Evolutionary conservation across 352 stramenopile species (phyloP).

Genomic region (Phytophthora brassicae): DNA sequence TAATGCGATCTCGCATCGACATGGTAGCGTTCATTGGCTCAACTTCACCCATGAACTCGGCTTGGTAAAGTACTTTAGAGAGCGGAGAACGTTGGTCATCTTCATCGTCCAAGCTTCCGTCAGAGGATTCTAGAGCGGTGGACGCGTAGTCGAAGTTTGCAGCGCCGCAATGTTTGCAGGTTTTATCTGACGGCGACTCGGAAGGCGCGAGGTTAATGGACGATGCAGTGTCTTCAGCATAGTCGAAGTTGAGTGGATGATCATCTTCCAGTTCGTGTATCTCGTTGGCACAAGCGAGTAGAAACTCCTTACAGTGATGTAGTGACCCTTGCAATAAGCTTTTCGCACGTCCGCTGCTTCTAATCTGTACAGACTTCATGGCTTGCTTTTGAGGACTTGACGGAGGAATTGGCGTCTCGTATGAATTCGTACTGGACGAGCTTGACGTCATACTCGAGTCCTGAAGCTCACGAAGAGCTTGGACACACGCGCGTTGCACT

Average conservation of each 20-base stretch:
- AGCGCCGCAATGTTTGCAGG: conserved; percentile 13
- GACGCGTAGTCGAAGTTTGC: conserved; percentile 59
- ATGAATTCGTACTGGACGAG: conserved; percentile 19
- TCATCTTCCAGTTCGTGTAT: conserved; percentile 79
- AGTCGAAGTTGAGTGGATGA: conserved; percentile 65
- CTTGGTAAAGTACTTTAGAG: conserved; percentile 51
- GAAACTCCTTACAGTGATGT: conserved; percentile 63
- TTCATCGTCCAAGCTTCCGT: conserved; percentile 27
- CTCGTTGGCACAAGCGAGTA: conserved; percentile 77
- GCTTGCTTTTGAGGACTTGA: conserved; percentile 15
- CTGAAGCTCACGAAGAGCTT: conserved; percentile 41
- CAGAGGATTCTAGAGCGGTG: conserved; percentile 26
- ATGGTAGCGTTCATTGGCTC: conserved; percentile 11
- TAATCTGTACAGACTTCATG: not conserved
- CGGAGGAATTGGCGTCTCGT: conserved; percentile 1
- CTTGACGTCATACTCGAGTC: not conserved
- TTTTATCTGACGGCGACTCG: not conserved
- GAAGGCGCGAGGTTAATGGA: conserved; percentile 8
- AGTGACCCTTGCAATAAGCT: conserved; percentile 34
- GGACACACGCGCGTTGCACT: conserved; percentile 43
- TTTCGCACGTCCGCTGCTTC: conserved; percentile 43
- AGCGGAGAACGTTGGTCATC: conserved; percentile 62
- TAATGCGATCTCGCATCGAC: conserved; percentile 13
- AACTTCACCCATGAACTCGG: conserved; percentile 48
- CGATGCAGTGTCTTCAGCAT: conserved; percentile 53